Conservation (phyloP, 2,329 filamentous ascomycete species). For the Neospermospora avenae region DNA sequence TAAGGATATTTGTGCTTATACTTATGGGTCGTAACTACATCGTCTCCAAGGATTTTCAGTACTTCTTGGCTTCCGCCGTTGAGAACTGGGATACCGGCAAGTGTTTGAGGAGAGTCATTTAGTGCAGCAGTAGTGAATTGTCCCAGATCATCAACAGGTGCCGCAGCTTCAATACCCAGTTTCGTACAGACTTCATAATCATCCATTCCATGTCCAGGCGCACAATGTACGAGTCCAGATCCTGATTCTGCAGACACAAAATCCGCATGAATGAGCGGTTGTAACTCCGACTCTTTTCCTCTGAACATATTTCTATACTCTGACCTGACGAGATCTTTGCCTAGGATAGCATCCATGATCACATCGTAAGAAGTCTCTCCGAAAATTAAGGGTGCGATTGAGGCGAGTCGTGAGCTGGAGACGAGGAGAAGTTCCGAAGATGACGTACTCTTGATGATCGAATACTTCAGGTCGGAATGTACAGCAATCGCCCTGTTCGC, state of each 20-base stretch:
- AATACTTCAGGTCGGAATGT: constrained; percentile 70
- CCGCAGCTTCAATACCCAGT: constrained; percentile 69
- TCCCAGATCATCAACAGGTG: constrained; percentile 80
- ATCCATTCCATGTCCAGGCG: constrained; percentile 93
- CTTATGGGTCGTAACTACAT: constrained; percentile 66
- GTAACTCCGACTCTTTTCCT: constrained; percentile 50
- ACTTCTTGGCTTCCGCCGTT: constrained; percentile 67
- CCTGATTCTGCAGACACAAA: constrained; percentile 92
- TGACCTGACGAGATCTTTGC: constrained; percentile 61
- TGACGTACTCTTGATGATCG: constrained; percentile 53
- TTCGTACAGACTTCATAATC: constrained; percentile 81
- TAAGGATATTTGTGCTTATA: constrained; percentile 94
- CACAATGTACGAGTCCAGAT: constrained; percentile 90
- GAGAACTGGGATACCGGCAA: constrained; percentile 72
- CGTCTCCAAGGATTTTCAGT: constrained; percentile 61
- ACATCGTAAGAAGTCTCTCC: constrained; percentile 37
- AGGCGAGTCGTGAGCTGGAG: constrained; percentile 66
- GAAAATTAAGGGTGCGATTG: constrained; percentile 47
- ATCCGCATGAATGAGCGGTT: constrained; percentile 75
- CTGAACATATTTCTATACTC: constrained; percentile 71
- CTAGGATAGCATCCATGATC: constrained; percentile 55
- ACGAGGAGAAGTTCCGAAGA: constrained; percentile 61
- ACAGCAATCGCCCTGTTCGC: constrained; percentile 89
- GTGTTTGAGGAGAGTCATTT: constrained; percentile 60
- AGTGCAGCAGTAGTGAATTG: constrained; percentile 77